Evolutionary conservation across 108 stramenopile species (phyloP), one percentile per base, ranked within the genome.

Genomic region (Cyclostephanos invisitatus): DNA sequence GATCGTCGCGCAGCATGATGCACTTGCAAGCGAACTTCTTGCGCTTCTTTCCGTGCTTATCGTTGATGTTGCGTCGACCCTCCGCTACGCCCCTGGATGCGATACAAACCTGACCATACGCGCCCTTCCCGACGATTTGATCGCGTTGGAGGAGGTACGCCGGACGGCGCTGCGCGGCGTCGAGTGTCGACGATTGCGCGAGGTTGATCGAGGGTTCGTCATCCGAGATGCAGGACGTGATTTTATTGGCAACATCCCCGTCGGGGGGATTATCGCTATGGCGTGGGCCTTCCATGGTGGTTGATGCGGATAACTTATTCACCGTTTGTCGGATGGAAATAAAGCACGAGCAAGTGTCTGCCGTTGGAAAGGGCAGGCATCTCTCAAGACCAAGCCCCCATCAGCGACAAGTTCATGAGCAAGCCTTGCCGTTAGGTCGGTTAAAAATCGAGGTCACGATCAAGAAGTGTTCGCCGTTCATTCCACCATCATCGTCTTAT

Each of bases 21-120:
- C 92, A 96, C 72, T 96, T 96, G 77, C 95, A 92, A 5, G 95
- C 92, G 75, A 96, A 96, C 75, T 96, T 96, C 65, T 92, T 93
- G 25, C 92, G 77, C 66, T 4, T 32, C 32, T 96, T 96, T 10
- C 90, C 90, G 15, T 86, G 83, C 46, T 67, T 67, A 22, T 47
- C 3, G 32, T 32, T 32, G 32, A 32, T 53, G 40, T 64, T 68
- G 20, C 70, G 63, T 38, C 89, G 86, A 10, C 87, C 89, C 53
- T 54, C 53, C 25, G 22, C 53, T 68, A 90, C 91, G 18, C 91
- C 95, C 24, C 92, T 55, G n/a, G 89, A 91, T 15, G 92, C 95
- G 67, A 96, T 96, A 68, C 95, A 96, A 11, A 96, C 95, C 64
- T 96, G 94, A 17, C 95, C 95, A 67, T 93, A 96, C 32, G 91